A percentile compares a stretch with the other conserved stretches of the same genome.
Conservation (phyloP, 805 yeast genomes). For the Monosporozyma siamensis region DNA sequence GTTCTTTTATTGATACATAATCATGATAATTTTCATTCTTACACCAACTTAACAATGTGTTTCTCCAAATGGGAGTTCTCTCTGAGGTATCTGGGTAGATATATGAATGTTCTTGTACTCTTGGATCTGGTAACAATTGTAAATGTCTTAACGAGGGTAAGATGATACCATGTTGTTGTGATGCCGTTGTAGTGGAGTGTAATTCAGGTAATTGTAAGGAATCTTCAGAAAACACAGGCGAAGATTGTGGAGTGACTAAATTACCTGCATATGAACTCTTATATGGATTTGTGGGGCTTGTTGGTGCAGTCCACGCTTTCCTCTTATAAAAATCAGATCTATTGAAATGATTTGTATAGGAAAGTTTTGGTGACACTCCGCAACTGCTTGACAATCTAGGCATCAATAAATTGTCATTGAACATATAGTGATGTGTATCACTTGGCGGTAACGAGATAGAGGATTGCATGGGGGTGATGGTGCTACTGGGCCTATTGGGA, state of each 20-base stretch:
- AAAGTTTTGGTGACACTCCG: constrained; percentile 2
- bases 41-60: constrained; percentile 28
- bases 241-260: constrained; percentile 18
- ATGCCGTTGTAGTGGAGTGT: too few relatives aligned
- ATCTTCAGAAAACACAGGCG: constrained; percentile 13
- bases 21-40: constrained; percentile 26
- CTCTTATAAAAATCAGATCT: neutral
- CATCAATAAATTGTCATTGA: constrained; percentile 1
- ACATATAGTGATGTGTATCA: neutral
- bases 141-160: constrained; percentile 29
- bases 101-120: constrained; percentile 24
- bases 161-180: neutral
- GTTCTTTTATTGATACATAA: constrained; percentile 18
- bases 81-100: constrained; percentile 30
- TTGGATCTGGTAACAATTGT: constrained; percentile 25
- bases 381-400: constrained; percentile 2
- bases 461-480: neutral
- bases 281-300: constrained; percentile 16
- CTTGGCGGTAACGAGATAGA: neutral
- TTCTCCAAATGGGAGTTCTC: constrained; percentile 26
- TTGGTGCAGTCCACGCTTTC: constrained; percentile 27
- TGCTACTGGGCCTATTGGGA: neutral
- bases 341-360: neutral
- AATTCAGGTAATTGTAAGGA: neutral
- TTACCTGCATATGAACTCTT: neutral